phyloP scores from a whole-genome alignment of 306 rosid species.

The Dryas drummondii region DNA sequence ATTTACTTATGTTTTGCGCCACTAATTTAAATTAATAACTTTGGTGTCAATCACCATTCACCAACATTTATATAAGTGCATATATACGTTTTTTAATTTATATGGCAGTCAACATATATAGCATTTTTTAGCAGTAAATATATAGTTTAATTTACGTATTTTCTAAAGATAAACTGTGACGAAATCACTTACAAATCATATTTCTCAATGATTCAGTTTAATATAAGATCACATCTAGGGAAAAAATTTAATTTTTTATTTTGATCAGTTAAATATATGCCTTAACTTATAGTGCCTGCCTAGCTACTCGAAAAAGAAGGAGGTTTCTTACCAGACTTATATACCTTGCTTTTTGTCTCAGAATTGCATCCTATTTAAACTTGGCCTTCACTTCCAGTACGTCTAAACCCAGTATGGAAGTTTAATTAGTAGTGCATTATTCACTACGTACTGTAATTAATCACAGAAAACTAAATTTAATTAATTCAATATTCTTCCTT shows the following conservation, averaged over 20 bases:
- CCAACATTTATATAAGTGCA: neutral
- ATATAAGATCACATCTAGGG: too few species aligned
- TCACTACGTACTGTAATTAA: neutral
- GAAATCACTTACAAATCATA: neutral
- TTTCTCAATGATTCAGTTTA: neutral
- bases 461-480: neutral
- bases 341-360: neutral
- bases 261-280: too few species aligned
- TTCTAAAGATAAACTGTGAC: neutral
- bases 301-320: neutral
- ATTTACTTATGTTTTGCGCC: neutral
- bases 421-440: neutral
- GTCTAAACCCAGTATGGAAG: neutral
- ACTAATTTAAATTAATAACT: neutral
- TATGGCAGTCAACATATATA: neutral
- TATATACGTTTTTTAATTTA: too few species aligned
- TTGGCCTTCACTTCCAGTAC: conserved; percentile 17
- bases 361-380: conserved; percentile 13
- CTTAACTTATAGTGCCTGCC: too few species aligned
- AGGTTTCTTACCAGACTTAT: neutral
- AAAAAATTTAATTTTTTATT: too few species aligned
- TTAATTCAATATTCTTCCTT: neutral
- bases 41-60: neutral
- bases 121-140: neutral
- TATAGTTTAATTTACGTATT: neutral